Base-by-base conservation (phyloP, 805 yeast species). In the Sugiyamaella valdiviana region DNA sequence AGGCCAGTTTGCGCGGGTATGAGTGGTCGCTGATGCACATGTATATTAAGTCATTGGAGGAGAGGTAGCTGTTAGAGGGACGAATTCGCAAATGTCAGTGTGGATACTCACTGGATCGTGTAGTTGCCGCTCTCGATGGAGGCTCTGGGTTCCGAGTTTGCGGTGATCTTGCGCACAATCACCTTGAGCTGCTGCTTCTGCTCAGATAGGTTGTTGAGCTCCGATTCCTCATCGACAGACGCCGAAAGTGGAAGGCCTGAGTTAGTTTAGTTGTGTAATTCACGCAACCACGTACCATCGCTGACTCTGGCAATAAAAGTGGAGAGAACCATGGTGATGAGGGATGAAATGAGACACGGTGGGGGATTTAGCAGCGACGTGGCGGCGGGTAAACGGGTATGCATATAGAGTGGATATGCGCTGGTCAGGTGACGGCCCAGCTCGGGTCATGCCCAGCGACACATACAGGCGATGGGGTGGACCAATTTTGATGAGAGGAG, bases 1-100 rank as follows among this genome's bases (percentile, higher is more conserved):
- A 90, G 12, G 95, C 95, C 51, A 91, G 73, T 59, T 87, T 88
- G 55, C 95, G 75, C 1, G 98, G 96, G 61, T 88, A 93, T 20
- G 84, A 75, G 53, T 73, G 72, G 43, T 85, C 93, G 51, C 89
- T 79, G 41, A 93, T 83, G 53, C 83, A 82, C 57, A 91, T 70
- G 65, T 88, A 91, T 36, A 86, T 76, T 44, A 91, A 78, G n/a
- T 74, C 72, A 55, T 81, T 73, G 29, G 69, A 63, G 44, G 83
- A 75, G 39, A 86, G 66, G 63, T 91, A 91, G 65, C 64, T 60
- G 36, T 5, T 26, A 17, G 5, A 32, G 32, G 17, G 6, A 12
- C 7, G 12, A 20, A 21, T 39, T 36, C 22, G 15, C 10, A 12
- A 32, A 15, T 20, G 4, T 4, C 20, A 15, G 9, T 15, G 32